These are phyloP conservation scores for Eimeria acervulina DNA, from an alignment of 169 alveolate genomes.

Conservation along the genomic window DNA sequence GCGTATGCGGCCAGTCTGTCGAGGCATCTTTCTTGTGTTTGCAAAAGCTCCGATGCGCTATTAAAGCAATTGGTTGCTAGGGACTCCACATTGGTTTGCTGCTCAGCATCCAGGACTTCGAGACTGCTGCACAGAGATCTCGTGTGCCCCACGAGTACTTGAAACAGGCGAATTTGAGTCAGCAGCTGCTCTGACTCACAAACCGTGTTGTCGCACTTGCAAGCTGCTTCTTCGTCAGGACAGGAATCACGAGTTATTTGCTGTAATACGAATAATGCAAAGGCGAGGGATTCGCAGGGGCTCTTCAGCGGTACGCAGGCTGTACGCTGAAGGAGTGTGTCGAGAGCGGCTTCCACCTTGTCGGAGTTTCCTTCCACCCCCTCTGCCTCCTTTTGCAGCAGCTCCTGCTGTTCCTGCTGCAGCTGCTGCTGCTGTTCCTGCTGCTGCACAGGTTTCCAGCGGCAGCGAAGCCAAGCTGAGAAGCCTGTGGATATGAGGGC, in stretches of 20 bases:
- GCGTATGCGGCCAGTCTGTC: constrained; percentile 16
- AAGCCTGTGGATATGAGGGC: constrained; percentile 27
- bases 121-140: constrained; percentile 32
- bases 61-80: constrained; percentile 3
- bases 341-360: neutral
- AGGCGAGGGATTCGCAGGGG: constrained; percentile 57
- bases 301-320: constrained; percentile 62
- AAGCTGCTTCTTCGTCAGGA: neutral
- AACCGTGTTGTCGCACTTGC: neutral
- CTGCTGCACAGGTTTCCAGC: neutral
- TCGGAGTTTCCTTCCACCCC: neutral
- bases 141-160: constrained; percentile 35
- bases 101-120: constrained; percentile 27
- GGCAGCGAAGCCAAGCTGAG: constrained; percentile 22
- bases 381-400: neutral
- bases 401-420: neutral
- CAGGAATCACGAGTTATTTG: neutral
- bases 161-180: neutral
- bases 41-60: neutral
- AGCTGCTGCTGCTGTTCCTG: constrained; percentile 28
- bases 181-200: neutral
- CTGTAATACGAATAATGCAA: constrained; percentile 44
- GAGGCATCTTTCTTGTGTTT: constrained; percentile 49
- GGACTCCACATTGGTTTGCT: neutral
- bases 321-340: constrained; percentile 34